Evolutionary conservation across 1,284 basidiomycete genomes (phyloP).

Genomic region (Hymenochaete sp.): DNA sequence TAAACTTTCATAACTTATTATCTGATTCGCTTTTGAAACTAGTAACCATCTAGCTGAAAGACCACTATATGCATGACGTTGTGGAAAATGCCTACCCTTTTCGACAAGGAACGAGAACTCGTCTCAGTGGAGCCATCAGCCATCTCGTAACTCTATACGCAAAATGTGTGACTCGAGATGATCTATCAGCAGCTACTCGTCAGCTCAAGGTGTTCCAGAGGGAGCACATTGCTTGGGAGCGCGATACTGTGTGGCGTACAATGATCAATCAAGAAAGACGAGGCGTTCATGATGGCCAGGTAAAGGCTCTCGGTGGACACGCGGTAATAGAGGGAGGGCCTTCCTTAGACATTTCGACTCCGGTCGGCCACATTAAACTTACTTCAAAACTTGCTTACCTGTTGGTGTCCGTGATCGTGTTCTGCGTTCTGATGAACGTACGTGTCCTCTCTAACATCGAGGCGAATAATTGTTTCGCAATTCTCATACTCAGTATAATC

Average conservation of each 20-base stretch:
- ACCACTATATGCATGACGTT: slow-evolving; percentile 67
- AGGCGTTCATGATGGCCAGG: slow-evolving; percentile 40
- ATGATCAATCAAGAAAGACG: slow-evolving; percentile 90
- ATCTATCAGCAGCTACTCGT: slow-evolving; percentile 62
- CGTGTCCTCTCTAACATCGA: slow-evolving; percentile 57
- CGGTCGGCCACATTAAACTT: slow-evolving; percentile 55
- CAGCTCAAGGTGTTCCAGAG: slow-evolving; percentile 86
- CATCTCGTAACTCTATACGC: slow-evolving; percentile 73
- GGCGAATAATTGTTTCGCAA: slow-evolving; percentile 88
- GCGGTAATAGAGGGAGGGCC: slow-evolving; percentile 45
- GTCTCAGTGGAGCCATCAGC: slow-evolving; percentile 53
- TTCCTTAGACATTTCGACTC: slow-evolving; percentile 48
- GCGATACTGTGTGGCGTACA: slow-evolving; percentile 94
- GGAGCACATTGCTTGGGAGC: slow-evolving; percentile 91
- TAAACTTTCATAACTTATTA: slow-evolving; percentile 23
- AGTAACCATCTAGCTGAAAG: slow-evolving; percentile 52
- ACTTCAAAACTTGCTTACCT: slow-evolving; percentile 57
- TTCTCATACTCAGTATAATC: slow-evolving; percentile 87
- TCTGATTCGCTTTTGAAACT: not conserved
- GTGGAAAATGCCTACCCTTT: slow-evolving; percentile 73
- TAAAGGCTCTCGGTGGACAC: slow-evolving; percentile 40
- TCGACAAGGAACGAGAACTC: slow-evolving; percentile 52
- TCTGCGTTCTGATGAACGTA: slow-evolving; percentile 54
- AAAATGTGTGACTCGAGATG: slow-evolving; percentile 77
- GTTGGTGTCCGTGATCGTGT: slow-evolving; percentile 46